These are phyloP conservation scores for Rhizoclosmatium sp. DNA, from an alignment of 192 early-diverging fungal genomes.

Conservation along the genomic window DNA sequence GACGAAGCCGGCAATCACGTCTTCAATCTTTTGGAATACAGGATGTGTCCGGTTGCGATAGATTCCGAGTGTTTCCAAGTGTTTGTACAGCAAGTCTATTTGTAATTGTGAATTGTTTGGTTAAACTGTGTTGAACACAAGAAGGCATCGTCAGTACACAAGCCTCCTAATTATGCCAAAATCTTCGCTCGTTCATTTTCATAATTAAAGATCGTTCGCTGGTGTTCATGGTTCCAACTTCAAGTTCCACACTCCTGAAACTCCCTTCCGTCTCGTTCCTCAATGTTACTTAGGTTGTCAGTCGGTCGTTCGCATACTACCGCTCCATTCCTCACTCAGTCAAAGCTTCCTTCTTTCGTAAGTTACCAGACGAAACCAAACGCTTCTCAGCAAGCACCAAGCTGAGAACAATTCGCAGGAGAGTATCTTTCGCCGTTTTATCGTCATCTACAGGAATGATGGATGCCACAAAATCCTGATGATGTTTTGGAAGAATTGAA, in stretches of 20 bases:
- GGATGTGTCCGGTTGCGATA: background rate
- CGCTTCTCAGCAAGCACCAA: constrained; percentile 21
- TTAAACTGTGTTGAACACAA: background rate
- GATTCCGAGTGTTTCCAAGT: constrained; percentile 21
- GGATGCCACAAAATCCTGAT: background rate
- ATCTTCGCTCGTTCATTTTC: no score
- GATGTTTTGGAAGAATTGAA: constrained; percentile 14
- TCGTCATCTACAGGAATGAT: background rate
- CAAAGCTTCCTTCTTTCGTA: background rate
- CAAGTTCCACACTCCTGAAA: no score
- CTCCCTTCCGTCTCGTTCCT: no score
- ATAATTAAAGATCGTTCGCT: no score
- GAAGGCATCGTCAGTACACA: no score
- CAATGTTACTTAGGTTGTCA: no score
- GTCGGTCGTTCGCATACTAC: no score
- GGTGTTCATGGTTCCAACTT: no score
- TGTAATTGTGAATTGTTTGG: background rate
- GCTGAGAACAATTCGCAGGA: constrained; percentile 30
- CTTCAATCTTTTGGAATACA: constrained; percentile 28
- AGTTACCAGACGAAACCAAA: constrained; percentile 3
- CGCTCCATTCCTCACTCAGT: no score
- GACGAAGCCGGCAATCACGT: constrained; percentile 29
- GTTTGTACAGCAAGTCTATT: constrained; percentile 22
- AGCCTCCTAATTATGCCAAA: no score
- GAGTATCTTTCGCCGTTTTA: background rate